Conservation (phyloP, 1,139 yeast genomes). For the Yamadazyma triangularis region DNA sequence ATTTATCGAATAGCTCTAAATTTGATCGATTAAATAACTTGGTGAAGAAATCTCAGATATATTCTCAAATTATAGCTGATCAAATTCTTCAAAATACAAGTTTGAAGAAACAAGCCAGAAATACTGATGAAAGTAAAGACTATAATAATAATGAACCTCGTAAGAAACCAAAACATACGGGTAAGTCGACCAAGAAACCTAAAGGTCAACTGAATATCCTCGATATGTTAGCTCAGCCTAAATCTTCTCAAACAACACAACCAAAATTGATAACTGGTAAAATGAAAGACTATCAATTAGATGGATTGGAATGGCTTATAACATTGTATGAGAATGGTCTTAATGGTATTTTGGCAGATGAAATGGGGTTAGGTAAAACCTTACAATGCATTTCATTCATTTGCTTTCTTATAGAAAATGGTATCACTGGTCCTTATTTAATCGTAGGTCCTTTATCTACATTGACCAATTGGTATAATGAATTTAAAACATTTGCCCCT, state of each 20-base stretch:
- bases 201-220: constrained; percentile 10
- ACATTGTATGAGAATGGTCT: constrained; percentile 89
- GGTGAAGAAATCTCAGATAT: constrained; percentile 78
- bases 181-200: not conserved
- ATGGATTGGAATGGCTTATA: constrained; percentile 87
- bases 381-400: constrained; percentile 78
- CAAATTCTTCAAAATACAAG: constrained; percentile 47
- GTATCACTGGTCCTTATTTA: constrained; percentile 77
- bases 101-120: constrained; percentile 8
- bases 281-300: constrained; percentile 80
- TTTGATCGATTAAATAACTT: constrained; percentile 62
- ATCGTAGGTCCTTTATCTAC: constrained; percentile 88
- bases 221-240: constrained; percentile 15
- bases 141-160: constrained; percentile 1
- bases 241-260: constrained; percentile 34
- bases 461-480: constrained; percentile 77
- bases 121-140: constrained; percentile 1
- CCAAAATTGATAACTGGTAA: constrained; percentile 60
- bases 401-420: constrained; percentile 74
- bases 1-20: constrained; percentile 39
- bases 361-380: constrained; percentile 96
- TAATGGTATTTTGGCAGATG: constrained; percentile 94
- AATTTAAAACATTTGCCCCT: constrained; percentile 73
- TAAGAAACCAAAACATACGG: not conserved
- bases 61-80: constrained; percentile 78